Conservation (phyloP, 495 filamentous ascomycete species). For the Beverwykella pulmonaria region DNA sequence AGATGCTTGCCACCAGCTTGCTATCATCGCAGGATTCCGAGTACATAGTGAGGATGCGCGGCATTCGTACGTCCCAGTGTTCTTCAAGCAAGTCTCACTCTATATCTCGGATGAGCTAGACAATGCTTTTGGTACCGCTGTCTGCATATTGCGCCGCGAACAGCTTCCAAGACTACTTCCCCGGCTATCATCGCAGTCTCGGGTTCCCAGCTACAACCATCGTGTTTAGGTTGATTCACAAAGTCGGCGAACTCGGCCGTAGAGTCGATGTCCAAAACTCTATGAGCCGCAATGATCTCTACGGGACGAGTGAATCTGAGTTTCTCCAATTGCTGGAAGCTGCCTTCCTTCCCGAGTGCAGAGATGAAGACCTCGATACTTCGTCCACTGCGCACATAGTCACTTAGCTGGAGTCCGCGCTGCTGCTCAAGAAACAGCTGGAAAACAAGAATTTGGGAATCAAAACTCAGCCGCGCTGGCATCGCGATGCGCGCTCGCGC, state of each 20-base stretch:
- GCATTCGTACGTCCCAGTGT: no score
- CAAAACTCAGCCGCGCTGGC: no score
- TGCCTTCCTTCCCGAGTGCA: not conserved
- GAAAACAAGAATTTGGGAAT: no score
- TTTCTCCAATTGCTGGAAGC: not conserved
- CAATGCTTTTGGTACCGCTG: no score
- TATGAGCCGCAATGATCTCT: not conserved
- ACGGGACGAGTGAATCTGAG: not conserved
- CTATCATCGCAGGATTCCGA: no score
- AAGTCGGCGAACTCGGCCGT: not conserved
- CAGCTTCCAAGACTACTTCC: not conserved
- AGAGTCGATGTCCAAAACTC: not conserved
- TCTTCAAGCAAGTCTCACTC: no score
- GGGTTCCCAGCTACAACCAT: not conserved
- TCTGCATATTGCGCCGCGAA: conserved; percentile 3
- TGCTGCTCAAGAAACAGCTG: not conserved
- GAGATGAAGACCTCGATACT: not conserved
- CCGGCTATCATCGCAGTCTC: not conserved
- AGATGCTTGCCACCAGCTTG: no score
- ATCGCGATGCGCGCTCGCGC: no score
- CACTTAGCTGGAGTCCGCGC: not conserved
- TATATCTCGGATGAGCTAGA: no score
- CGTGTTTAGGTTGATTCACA: not conserved
- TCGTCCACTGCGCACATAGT: not conserved
- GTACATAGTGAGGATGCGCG: no score